Conservation (phyloP, 352 stramenopile genomes). For the Phytophthora foliorum region DNA sequence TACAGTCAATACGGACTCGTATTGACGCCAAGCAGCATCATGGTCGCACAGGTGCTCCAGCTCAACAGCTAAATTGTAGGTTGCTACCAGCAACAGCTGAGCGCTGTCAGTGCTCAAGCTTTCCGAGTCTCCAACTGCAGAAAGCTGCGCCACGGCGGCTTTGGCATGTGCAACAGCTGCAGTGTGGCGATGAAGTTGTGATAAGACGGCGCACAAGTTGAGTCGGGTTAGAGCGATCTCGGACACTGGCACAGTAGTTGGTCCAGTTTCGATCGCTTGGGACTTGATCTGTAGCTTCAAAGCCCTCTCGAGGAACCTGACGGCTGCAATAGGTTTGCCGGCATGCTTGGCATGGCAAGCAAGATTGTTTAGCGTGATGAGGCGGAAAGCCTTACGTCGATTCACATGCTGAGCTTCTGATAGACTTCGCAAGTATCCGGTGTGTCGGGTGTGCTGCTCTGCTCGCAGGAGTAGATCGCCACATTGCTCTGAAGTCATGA, state of each 20-base stretch:
- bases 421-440: conserved; percentile 50
- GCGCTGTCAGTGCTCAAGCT: conserved; percentile 13
- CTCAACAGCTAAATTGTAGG: conserved; percentile 74
- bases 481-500: conserved; percentile 24
- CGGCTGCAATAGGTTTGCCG: conserved; percentile 49
- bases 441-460: conserved; percentile 64
- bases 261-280: conserved; percentile 8
- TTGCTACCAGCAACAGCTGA: conserved; percentile 54
- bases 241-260: conserved; percentile 19
- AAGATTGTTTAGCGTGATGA: conserved; percentile 76
- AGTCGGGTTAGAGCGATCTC: conserved; percentile 61
- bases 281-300: conserved; percentile 59
- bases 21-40: conserved; percentile 28
- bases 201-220: conserved; percentile 73
- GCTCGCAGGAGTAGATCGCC: conserved; percentile 45
- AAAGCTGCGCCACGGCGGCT: conserved; percentile 43
- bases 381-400: conserved; percentile 46
- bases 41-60: conserved; percentile 57
- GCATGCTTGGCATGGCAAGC: conserved; percentile 64
- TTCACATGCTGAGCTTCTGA: conserved; percentile 24
- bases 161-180: conserved; percentile 59
- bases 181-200: conserved; percentile 56
- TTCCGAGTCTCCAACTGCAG: conserved; percentile 12
- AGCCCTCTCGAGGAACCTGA: conserved; percentile 55
- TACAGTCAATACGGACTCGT: conserved; percentile 32